A percentile compares a stretch with the other conserved stretches of the same genome.
phyloP scores from a whole-genome alignment of 2,329 filamentous ascomycete species.

The Paracoccidioides lutzii region DNA sequence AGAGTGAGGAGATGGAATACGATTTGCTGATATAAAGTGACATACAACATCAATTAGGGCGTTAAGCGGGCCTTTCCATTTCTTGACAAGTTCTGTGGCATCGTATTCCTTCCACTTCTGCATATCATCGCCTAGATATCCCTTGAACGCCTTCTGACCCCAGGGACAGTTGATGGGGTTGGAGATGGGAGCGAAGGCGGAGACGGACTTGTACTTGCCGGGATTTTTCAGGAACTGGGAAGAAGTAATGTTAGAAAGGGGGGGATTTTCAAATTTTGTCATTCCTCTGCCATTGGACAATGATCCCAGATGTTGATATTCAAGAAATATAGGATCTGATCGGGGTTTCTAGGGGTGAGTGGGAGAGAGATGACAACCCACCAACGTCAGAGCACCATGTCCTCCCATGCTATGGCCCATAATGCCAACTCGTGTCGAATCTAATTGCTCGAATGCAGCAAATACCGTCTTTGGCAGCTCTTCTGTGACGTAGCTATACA shows the following conservation, averaged over 20 bases:
- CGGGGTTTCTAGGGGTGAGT: not conserved
- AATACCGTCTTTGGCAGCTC: slow-evolving; percentile 77
- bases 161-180: slow-evolving; percentile 81
- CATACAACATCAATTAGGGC: slow-evolving; percentile 75
- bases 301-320: not conserved
- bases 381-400: slow-evolving; percentile 80
- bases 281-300: not conserved
- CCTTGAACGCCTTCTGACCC: slow-evolving; percentile 88
- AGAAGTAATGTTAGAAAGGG: not conserved
- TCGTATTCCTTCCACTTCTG: slow-evolving; percentile 80
- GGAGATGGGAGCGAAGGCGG: slow-evolving; percentile 77
- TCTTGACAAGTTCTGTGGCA: slow-evolving; percentile 74
- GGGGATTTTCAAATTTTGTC: not conserved
- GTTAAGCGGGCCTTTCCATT: slow-evolving; percentile 59
- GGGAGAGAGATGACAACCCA: slow-evolving; percentile 18
- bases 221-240: slow-evolving; percentile 72
- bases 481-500: slow-evolving; percentile 84
- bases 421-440: slow-evolving; percentile 60
- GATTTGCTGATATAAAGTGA: slow-evolving; percentile 14
- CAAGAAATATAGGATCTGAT: not conserved
- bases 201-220: slow-evolving; percentile 75
- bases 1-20: not conserved
- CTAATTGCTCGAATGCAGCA: slow-evolving; percentile 56
- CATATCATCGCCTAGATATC: slow-evolving; percentile 66
- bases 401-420: slow-evolving; percentile 96